Conservation (phyloP, 1,139 yeast genomes). For the Meyerozyma athensensis region DNA sequence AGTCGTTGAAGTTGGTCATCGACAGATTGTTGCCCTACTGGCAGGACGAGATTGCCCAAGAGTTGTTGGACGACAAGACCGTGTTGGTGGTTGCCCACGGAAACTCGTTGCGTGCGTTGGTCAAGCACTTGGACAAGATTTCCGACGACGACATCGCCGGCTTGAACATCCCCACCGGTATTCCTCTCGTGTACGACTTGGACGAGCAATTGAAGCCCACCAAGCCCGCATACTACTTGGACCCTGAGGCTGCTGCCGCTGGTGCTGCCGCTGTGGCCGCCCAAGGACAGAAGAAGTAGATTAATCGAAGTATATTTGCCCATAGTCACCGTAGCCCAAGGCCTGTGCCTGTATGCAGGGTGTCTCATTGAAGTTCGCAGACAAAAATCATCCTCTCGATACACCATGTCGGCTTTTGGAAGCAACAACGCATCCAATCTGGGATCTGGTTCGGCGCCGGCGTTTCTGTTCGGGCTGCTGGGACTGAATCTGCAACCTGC, state of each 20-base stretch:
- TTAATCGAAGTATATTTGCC: not conserved
- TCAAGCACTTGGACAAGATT: slow-evolving; percentile 92
- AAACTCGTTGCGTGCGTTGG: slow-evolving; percentile 95
- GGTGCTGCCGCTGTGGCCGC: slow-evolving; percentile 99
- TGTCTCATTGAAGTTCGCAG: not conserved
- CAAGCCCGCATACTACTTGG: slow-evolving; percentile 93
- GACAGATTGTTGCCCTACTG: slow-evolving; percentile 98
- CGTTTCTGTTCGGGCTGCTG: slow-evolving; percentile 3
- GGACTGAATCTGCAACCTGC: not conserved
- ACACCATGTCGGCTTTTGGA: slow-evolving; percentile 1
- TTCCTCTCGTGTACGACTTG: slow-evolving; percentile 95
- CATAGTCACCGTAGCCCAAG: too few relatives aligned
- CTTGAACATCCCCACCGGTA: slow-evolving; percentile 97
- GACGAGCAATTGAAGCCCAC: slow-evolving; percentile 83
- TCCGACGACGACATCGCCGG: slow-evolving; percentile 91
- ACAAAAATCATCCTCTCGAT: not conserved
- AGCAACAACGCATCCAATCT: slow-evolving; percentile 1
- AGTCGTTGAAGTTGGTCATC: slow-evolving; percentile 90
- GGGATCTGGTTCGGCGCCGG: slow-evolving; percentile 4
- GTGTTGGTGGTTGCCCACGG: slow-evolving; percentile 97
- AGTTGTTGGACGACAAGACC: slow-evolving; percentile 81
- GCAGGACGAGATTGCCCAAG: slow-evolving; percentile 89
- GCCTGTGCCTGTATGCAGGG: not conserved
- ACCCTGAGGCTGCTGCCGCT: slow-evolving; percentile 99
- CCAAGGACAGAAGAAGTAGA: slow-evolving; percentile 65